Evolutionary conservation across 1,284 basidiomycete genomes (phyloP).

Genomic region (Papiliotrema nemorosa): DNA sequence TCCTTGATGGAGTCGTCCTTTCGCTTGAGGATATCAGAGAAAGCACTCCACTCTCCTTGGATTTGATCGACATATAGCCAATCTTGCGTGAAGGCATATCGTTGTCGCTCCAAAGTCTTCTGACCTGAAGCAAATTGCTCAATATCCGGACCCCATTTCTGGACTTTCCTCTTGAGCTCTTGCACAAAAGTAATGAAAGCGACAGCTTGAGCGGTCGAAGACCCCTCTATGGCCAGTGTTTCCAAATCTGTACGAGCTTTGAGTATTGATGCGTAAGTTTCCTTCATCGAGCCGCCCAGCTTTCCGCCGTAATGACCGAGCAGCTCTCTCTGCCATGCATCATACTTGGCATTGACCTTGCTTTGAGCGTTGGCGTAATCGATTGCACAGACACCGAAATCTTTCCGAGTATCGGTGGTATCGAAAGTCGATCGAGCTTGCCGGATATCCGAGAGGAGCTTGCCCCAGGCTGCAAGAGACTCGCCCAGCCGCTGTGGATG

Average conservation of each 20-base stretch:
- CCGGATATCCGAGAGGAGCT: constrained; percentile 92
- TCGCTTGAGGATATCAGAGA: constrained; percentile 94
- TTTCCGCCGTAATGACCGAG: constrained; percentile 87
- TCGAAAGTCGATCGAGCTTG: constrained; percentile 94
- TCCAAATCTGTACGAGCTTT: constrained; percentile 94
- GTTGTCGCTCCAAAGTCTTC: constrained; percentile 92
- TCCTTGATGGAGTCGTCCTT: constrained; percentile 99
- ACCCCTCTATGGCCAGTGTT: constrained; percentile 68
- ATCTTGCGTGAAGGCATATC: constrained; percentile 93
- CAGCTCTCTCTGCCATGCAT: constrained; percentile 95
- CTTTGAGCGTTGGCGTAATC: constrained; percentile 98
- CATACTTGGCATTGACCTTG: constrained; percentile 97
- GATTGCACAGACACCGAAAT: constrained; percentile 88
- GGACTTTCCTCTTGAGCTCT: constrained; percentile 94
- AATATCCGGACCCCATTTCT: constrained; percentile 96
- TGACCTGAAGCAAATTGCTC: constrained; percentile 90
- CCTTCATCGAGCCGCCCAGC: constrained; percentile 90
- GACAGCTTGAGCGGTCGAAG: constrained; percentile 88
- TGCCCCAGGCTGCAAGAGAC: constrained; percentile 87
- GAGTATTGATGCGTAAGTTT: constrained; percentile 85
- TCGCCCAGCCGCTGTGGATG: constrained; percentile 69
- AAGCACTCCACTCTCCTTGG: constrained; percentile 95
- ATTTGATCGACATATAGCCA: constrained; percentile 99
- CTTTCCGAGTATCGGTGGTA: constrained; percentile 86
- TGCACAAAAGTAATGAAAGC: constrained; percentile 99